Percentiles rank a stretch among this genome's conserved stretches.
Evolutionary conservation across 2,329 filamentous ascomycete species (phyloP).

Genomic region (Ascochyta lentis): DNA sequence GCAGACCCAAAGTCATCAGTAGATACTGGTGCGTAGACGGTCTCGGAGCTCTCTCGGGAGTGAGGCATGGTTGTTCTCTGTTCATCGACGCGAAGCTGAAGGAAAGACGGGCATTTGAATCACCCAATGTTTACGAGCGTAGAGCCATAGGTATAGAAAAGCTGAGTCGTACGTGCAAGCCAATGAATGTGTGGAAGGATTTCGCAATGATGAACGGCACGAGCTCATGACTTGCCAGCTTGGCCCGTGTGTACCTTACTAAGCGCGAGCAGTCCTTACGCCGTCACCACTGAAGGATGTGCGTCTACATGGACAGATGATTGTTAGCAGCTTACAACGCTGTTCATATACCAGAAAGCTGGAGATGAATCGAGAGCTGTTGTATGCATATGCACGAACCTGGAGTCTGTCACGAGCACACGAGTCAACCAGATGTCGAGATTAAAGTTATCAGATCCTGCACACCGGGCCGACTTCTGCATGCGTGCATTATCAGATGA

Average conservation of each 20-base stretch:
- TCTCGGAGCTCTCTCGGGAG: constrained; percentile 9
- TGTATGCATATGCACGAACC: neutral
- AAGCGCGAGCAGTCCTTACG: neutral
- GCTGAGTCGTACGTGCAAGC: neutral
- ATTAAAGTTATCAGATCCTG: constrained; percentile 20
- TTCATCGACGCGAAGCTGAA: constrained; percentile 2
- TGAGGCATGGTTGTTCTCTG: constrained; percentile 12
- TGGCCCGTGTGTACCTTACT: constrained; percentile 13
- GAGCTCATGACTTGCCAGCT: neutral
- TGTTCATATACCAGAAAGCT: neutral
- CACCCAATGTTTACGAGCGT: neutral
- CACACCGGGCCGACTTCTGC: constrained; percentile 4
- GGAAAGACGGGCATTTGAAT: constrained; percentile 1
- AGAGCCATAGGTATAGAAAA: neutral
- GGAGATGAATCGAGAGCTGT: neutral
- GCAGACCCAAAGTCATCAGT: constrained; percentile 25
- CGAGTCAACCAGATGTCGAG: neutral
- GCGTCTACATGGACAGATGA: neutral
- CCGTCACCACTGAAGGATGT: too few relatives aligned
- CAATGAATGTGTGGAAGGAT: constrained; percentile 2
- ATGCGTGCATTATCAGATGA: constrained; percentile 17
- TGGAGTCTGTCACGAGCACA: neutral
- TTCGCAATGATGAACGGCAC: neutral
- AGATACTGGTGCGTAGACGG: constrained; percentile 13
- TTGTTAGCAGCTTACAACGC: neutral